phyloP scores from a whole-genome alignment of 2,329 filamentous ascomycete genomes.

The Aspergillus neoniger region DNA sequence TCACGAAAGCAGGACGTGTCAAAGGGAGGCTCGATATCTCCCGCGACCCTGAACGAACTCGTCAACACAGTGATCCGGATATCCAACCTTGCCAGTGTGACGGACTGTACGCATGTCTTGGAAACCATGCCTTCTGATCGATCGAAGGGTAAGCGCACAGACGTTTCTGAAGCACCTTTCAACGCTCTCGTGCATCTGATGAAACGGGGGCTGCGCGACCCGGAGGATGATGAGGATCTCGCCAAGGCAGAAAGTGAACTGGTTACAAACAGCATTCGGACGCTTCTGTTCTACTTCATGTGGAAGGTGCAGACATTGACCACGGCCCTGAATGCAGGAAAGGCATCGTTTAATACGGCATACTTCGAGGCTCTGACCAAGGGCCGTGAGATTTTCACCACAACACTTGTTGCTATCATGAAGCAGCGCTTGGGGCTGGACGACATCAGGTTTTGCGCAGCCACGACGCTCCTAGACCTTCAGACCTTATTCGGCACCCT shows the following conservation, averaged over 20 bases:
- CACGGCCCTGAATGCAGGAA: conserved; percentile 55
- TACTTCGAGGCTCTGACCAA: conserved; percentile 70
- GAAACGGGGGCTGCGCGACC: conserved; percentile 67
- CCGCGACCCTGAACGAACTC: conserved; percentile 67
- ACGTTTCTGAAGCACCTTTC: conserved; percentile 50
- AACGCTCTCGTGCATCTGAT: conserved; percentile 72
- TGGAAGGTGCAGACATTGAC: conserved; percentile 75
- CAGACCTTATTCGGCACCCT: conserved; percentile 78
- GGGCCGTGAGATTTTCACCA: conserved; percentile 55
- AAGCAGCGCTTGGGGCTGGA: conserved; percentile 62
- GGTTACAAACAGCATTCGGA: conserved; percentile 72
- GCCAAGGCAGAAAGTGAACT: conserved; percentile 79
- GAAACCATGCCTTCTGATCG: conserved; percentile 55
- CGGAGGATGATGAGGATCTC: conserved; percentile 66
- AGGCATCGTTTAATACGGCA: conserved; percentile 61
- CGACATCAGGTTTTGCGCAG: conserved; percentile 72
- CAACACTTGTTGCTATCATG: conserved; percentile 53
- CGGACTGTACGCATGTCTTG: conserved; percentile 73
- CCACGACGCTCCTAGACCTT: conserved; percentile 77
- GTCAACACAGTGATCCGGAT: conserved; percentile 76
- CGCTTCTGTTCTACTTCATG: conserved; percentile 87
- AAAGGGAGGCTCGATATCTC: conserved; percentile 67
- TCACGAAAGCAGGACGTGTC: conserved; percentile 72
- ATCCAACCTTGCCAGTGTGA: conserved; percentile 75
- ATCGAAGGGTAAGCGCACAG: conserved; percentile 44